Evolutionary conservation across 1,284 basidiomycete genomes (phyloP).

Genomic region (Apiotrichum gracile): DNA sequence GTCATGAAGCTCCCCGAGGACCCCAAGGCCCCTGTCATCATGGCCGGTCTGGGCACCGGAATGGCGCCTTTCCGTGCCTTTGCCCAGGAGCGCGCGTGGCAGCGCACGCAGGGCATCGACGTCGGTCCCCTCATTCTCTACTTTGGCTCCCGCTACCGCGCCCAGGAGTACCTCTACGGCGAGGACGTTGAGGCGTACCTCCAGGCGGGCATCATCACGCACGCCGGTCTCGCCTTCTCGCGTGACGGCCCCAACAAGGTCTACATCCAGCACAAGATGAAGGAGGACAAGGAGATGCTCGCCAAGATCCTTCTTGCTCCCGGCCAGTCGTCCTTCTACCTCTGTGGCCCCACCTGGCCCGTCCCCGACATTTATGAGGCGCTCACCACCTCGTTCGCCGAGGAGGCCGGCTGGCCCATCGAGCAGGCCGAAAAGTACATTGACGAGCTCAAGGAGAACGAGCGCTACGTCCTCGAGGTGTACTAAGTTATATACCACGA

Average conservation of each 20-base stretch:
- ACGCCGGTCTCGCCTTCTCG: slow-evolving; percentile 92
- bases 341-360: slow-evolving; percentile 98
- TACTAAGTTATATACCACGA: slow-evolving; percentile 22
- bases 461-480: slow-evolving; percentile 95
- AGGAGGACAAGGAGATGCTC: slow-evolving; percentile 73
- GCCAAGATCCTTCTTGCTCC: slow-evolving; percentile 65
- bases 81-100: slow-evolving; percentile 86
- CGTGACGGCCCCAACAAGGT: slow-evolving; percentile 87
- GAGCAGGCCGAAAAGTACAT: slow-evolving; percentile 73
- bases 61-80: slow-evolving; percentile 98
- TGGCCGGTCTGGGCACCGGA: slow-evolving; percentile 94
- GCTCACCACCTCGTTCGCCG: slow-evolving; percentile 69
- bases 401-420: slow-evolving; percentile 62
- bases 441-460: slow-evolving; percentile 91
- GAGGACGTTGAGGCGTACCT: slow-evolving; percentile 59
- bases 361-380: slow-evolving; percentile 96
- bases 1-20: slow-evolving; percentile 96
- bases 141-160: slow-evolving; percentile 93
- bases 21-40: slow-evolving; percentile 85
- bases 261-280: slow-evolving; percentile 99
- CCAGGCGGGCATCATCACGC: slow-evolving; percentile 73
- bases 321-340: slow-evolving; percentile 67
- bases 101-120: slow-evolving; percentile 66
- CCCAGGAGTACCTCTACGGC: slow-evolving; percentile 87
- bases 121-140: slow-evolving; percentile 87